Base-by-base conservation (phyloP, 352 stramenopile species). In the Phytophthora litchii region DNA sequence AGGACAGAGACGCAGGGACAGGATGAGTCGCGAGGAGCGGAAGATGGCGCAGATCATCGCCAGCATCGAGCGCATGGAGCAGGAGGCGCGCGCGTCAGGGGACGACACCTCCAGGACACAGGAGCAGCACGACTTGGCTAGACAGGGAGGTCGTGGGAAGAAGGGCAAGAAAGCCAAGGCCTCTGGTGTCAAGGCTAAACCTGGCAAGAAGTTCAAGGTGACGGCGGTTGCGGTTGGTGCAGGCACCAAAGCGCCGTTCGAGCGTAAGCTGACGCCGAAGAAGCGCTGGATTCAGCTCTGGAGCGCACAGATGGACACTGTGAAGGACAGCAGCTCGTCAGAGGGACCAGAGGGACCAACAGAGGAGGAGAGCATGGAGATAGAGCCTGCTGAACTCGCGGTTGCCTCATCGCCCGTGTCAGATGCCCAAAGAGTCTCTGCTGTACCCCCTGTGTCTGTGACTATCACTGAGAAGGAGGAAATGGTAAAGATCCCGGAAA, bases 21-120 rank as follows among this genome's bases (percentile, higher is more conserved):
- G 54, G 16, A 90, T 90, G 80, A 88, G 78, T 55, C 78, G 80
- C 21, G 80, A 90, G 56, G 80, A 88, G 60, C 80, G 80, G 37
- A 90, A 90, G 66, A 90, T 88, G 80, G 78, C 78, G 61, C 80
- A 90, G 64, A 90, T 90, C 54, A 86, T 88, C 62, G 80, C 80
- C 38, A 87, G 74, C 44, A 90, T 90, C 61, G 80, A 90, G 73
- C 80, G 80, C 62, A 88, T 88, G 78, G 78, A 88, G 64, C 78
- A 86, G 74, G 73, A 78, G 53, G 64, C 67, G 38, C 62, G 65
- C 25, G 61, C 49, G 32, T 64, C 46, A 16, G 25, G 55, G 49
- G 29, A 67, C 40, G 56, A 62, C 54, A 40, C 31, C 12, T 34
- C n/a, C 35, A 57, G 29, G 25, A 31, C 48, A 13, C 62, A 70